These are phyloP conservation scores for Plasmodium cynomolgi DNA, from an alignment of 169 alveolate genomes.

Conservation along the genomic window DNA sequence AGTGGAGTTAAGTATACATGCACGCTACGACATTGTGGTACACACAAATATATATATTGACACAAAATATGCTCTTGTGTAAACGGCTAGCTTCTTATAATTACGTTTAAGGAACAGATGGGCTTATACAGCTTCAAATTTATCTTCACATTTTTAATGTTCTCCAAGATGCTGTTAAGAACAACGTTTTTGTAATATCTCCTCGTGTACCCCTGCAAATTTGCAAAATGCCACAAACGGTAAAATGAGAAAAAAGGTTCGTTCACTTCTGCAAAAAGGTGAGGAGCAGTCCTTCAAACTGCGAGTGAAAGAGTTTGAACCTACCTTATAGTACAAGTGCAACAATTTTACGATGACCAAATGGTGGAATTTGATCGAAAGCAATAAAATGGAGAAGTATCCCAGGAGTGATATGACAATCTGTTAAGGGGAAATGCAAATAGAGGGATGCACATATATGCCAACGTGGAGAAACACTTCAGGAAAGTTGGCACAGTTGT, in stretches of 20 bases:
- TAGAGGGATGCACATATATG: background rate
- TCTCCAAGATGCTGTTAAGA: conserved; percentile 55
- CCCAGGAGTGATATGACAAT: conserved; percentile 48
- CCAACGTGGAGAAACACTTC: background rate
- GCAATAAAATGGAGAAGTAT: conserved; percentile 39
- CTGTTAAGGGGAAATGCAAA: conserved; percentile 15
- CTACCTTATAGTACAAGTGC: conserved; percentile 65
- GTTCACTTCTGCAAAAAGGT: background rate
- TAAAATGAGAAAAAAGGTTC: background rate
- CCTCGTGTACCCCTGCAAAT: conserved; percentile 53
- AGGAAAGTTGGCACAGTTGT: background rate
- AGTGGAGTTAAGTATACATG: background rate
- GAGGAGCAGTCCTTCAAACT: background rate
- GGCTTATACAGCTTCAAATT: conserved; percentile 56
- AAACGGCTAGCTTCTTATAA: background rate
- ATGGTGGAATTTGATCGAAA: conserved; percentile 67
- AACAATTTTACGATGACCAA: conserved; percentile 59
- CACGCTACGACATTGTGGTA: background rate
- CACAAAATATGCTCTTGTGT: background rate
- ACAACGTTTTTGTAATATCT: conserved; percentile 64
- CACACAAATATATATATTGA: background rate
- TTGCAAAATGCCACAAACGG: background rate
- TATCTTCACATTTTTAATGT: conserved; percentile 39
- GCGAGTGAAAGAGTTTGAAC: background rate
- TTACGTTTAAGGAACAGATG: conserved; percentile 70